Evolutionary conservation across 306 rosid species (phyloP), one percentile per base, ranked within the genome.

Genomic region (Corylus avellana): DNA sequence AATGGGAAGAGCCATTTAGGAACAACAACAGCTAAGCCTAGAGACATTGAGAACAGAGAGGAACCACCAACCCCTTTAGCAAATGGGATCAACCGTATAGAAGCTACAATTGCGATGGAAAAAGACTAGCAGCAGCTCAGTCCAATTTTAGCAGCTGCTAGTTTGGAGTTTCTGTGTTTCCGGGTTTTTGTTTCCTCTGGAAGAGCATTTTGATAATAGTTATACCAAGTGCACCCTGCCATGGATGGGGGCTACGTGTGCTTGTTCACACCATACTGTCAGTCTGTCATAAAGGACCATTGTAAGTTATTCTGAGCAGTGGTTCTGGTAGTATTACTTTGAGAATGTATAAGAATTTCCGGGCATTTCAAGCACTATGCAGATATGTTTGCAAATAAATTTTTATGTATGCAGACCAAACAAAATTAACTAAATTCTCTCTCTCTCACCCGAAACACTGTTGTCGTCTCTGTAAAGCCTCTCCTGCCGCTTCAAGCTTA

Each of bases 1-100:
- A 77, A 74, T 3, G 78, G 82, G 57, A 85, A 67, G 76, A 81
- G 56, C 58, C 73, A 53, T 39, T 4, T 16, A 42, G 82, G 73
- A 14, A 63, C 17, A 12, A 50, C 35, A 63, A 46, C 42, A 66
- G 29, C 47, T 57, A 79, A 54, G 62, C 22, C 5, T 64, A 37
- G 47, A 16, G 70, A 8, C 3, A 22, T n/a, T 11, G 4, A n/a
- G 14, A 68, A 11, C 44, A 20, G 10, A 25, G 27, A 42, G 42
- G 72, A 68, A 42, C 5, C 72, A 42, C 29, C 50, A 1, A 68
- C 12, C 32, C 72, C 8, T 1, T n/a, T 3, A 42, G 25, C 1
- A 42, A 68, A 68, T 42, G 72, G 72, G 72, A n/a, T 17, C 72
- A 32, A 12, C 27, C 72, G 18, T 68, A 39, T 42, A 68, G 27